Base-by-base conservation (phyloP, 495 filamentous ascomycete species). In the Neurospora sp. region DNA sequence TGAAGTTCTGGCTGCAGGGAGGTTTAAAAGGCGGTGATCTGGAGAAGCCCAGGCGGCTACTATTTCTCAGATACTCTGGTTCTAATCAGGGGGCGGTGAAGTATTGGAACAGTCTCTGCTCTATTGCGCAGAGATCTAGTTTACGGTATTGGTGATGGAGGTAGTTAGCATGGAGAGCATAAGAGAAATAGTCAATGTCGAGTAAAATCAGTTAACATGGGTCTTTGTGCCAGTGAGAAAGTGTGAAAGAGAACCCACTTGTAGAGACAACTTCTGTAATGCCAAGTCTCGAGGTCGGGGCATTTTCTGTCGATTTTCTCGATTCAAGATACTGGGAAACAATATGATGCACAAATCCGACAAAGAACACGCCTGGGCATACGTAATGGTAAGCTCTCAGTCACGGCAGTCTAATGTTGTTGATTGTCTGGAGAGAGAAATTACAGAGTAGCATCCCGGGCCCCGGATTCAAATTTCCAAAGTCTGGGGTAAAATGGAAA, bases 31-130 rank as follows among this genome's bases (percentile, higher is more conserved):
- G 80, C 76, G 82, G 82, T 65, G 53, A 65, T 65, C 53, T 65
- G 53, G 53, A 77, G 77, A 80, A 77, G 84, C 82, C 84, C 84
- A 80, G 83, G 84, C 80, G 83, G 83, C 80, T 80, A 47, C 65
- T 72, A 71, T 74, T 74, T 73, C 53, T 73, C 70, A 77, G 76
- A 76, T 84, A 84, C 77, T 80, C 76, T 78, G 80, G 80, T 85
- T 84, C 76, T 79, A 80, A 78, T 84, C 82, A 80, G 75, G 74
- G 76, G 78, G 71, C 71, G 68, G 68, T 72, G 70, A 44, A 61
- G 53, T 61, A 61, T 35, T 61, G 53, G 53, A 35, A 35, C 53
- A 61, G 53, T 61, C 27, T 18, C 7, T 61, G 53, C 53, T 61
- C 53, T 65, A 65, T 35, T 31, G 53, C 27, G 27, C 53, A 65